These are phyloP conservation scores for Colletotrichum sp. DNA, from an alignment of 2,329 filamentous ascomycete species.

Conservation along the genomic window DNA sequence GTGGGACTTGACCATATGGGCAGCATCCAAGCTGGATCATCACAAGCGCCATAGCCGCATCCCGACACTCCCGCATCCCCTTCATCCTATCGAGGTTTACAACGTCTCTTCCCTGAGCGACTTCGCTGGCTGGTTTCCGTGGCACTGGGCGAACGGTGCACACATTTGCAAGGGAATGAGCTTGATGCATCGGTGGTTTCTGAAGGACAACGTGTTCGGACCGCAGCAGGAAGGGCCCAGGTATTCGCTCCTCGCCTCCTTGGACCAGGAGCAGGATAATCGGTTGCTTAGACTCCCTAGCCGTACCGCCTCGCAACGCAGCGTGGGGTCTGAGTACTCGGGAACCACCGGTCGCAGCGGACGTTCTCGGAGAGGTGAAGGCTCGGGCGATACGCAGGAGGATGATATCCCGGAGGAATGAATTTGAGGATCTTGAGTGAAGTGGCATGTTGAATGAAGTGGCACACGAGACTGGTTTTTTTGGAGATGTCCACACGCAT, in stretches of 20 bases:
- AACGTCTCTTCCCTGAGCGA: neutral
- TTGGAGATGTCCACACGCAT: neutral
- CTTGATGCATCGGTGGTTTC: rapidly evolving
- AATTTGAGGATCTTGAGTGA: neutral
- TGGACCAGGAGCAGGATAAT: too few relatives aligned
- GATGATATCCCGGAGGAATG: neutral
- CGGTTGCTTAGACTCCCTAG: neutral
- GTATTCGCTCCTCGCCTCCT: too few relatives aligned
- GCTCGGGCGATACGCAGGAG: neutral
- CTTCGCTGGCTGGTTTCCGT: rapidly evolving
- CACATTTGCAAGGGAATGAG: neutral
- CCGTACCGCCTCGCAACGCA: neutral
- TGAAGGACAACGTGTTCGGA: neutral
- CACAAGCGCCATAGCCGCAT: neutral
- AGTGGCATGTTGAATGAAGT: neutral
- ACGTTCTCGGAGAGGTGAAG: neutral
- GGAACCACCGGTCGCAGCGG: neutral
- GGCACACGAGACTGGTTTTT: neutral
- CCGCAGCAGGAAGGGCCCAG: neutral
- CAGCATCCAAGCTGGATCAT: rapidly evolving
- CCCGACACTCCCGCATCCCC: rapidly evolving
- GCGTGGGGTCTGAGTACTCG: neutral
- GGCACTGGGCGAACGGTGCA: neutral
- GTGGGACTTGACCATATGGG: neutral
- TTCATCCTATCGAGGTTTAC: rapidly evolving